Conservation (phyloP, 2,329 filamentous ascomycete species). For the Geosmithia flava region DNA sequence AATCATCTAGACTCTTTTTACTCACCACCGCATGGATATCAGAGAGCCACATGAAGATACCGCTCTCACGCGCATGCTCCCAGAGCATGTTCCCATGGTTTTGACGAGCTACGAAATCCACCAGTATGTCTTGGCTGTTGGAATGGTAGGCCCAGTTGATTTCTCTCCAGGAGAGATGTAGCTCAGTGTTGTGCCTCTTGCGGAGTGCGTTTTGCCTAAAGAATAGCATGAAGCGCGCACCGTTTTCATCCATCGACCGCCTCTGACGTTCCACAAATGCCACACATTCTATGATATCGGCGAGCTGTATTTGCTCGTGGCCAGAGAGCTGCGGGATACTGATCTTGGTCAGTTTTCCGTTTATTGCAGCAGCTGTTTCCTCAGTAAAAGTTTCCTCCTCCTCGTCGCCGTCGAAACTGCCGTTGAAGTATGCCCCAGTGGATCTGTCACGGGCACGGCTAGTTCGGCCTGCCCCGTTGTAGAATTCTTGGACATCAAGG, state of each 20-base stretch:
- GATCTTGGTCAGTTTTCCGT: conserved; percentile 62
- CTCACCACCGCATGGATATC: conserved; percentile 65
- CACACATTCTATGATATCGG: conserved; percentile 74
- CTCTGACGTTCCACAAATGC: conserved; percentile 77
- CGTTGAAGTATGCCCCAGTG: conserved; percentile 23
- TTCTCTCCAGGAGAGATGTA: conserved; percentile 63
- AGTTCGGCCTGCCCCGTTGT: conserved; percentile 14
- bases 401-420: conserved; percentile 24
- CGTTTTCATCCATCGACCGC: conserved; percentile 82
- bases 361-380: conserved; percentile 55
- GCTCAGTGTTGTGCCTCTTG: conserved; percentile 50
- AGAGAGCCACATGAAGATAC: conserved; percentile 89
- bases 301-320: conserved; percentile 75
- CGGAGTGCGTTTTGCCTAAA: conserved; percentile 71
- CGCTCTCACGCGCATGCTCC: conserved; percentile 75
- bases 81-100: conserved; percentile 72
- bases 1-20: conserved; percentile 2
- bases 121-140: conserved; percentile 75
- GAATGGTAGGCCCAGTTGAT: conserved; percentile 82
- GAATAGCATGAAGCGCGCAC: conserved; percentile 75
- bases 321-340: conserved; percentile 71
- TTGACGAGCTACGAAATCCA: conserved; percentile 70
- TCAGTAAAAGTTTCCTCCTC: conserved; percentile 59
- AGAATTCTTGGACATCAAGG: conserved; percentile 48
- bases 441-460: conserved; percentile 13